These are phyloP conservation scores for Phytophthora litchii DNA, from an alignment of 352 stramenopile species.

Conservation along the genomic window DNA sequence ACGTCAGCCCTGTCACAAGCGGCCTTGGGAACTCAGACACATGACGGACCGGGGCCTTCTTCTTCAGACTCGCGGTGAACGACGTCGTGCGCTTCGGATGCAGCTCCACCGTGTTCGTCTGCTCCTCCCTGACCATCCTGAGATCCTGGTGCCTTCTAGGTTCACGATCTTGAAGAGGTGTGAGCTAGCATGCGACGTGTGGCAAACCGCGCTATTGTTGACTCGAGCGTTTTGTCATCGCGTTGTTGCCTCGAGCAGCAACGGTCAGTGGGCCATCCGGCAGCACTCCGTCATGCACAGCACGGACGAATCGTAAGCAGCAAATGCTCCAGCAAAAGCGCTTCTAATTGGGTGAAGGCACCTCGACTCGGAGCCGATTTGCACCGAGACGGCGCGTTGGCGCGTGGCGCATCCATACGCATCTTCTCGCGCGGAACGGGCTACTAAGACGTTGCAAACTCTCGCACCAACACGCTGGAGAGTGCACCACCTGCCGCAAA, in stretches of 20 bases:
- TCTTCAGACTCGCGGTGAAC: slow-evolving; percentile 49
- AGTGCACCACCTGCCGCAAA: slow-evolving; percentile 7
- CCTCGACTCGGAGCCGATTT: slow-evolving; percentile 20
- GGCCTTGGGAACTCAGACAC: slow-evolving; percentile 1
- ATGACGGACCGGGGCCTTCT: slow-evolving; percentile 41
- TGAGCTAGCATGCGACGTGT: slow-evolving; percentile 8
- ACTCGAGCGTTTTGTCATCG: slow-evolving; percentile 25
- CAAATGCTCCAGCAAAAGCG: too few relatives aligned
- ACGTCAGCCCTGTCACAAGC: slow-evolving; percentile 16
- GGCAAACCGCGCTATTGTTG: slow-evolving; percentile 29
- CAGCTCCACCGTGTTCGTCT: slow-evolving; percentile 39
- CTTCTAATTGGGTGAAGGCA: slow-evolving; percentile 30
- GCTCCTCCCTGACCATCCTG: slow-evolving; percentile 11
- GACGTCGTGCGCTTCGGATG: slow-evolving; percentile 73
- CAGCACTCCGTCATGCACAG: slow-evolving; percentile 16
- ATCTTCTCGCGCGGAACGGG: slow-evolving; percentile 13
- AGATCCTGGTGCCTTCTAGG: slow-evolving; percentile 12
- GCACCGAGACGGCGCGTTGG: slow-evolving; percentile 15
- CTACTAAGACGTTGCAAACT: slow-evolving; percentile 1
- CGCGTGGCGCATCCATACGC: slow-evolving; percentile 18
- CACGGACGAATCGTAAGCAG: neutral
- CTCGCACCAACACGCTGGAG: neutral
- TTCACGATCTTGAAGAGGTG: slow-evolving; percentile 34
- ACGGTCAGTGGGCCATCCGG: neutral
- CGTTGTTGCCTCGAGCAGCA: neutral